A percentile compares a stretch with the other conserved stretches of the same genome.
These are phyloP conservation scores for Coemansia sp. DNA, from an alignment of 192 early-diverging fungal species.

Conservation along the genomic window DNA sequence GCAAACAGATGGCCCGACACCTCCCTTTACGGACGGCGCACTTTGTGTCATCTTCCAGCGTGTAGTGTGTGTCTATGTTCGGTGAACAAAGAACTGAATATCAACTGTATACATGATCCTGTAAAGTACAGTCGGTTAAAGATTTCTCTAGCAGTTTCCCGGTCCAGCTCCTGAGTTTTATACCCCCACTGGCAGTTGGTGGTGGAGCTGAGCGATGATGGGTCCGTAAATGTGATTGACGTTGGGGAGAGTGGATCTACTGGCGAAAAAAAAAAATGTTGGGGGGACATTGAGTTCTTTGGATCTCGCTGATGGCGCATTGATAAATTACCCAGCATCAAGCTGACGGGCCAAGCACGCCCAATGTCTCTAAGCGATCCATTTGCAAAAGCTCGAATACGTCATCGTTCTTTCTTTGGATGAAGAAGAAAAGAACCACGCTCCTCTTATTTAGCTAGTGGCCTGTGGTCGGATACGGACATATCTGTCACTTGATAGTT, in stretches of 20 bases:
- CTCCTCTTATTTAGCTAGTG: too few species aligned
- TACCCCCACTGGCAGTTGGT: neutral
- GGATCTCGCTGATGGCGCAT: too few species aligned
- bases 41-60: constrained; percentile 52
- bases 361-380: too few species aligned
- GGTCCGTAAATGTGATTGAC: neutral
- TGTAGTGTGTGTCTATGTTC: constrained; percentile 51
- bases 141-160: constrained; percentile 1
- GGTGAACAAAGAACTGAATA: constrained; percentile 57
- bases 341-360: too few species aligned
- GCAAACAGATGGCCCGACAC: constrained; percentile 8
- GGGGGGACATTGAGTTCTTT: too few species aligned
- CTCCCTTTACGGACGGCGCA: constrained; percentile 58
- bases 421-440: too few species aligned
- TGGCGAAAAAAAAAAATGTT: neutral
- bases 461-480: too few species aligned
- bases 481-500: too few species aligned
- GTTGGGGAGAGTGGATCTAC: neutral
- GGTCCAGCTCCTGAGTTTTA: neutral
- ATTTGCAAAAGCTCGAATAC: too few species aligned
- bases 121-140: constrained; percentile 55
- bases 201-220: neutral
- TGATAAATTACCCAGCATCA: too few species aligned
- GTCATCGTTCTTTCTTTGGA: too few species aligned
- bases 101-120: constrained; percentile 59